A percentile compares a stretch with the other conserved stretches of the same genome.
Evolutionary conservation across 2,329 filamentous ascomycete species (phyloP).

Genomic region (Fusarium pseudocircinatum): DNA sequence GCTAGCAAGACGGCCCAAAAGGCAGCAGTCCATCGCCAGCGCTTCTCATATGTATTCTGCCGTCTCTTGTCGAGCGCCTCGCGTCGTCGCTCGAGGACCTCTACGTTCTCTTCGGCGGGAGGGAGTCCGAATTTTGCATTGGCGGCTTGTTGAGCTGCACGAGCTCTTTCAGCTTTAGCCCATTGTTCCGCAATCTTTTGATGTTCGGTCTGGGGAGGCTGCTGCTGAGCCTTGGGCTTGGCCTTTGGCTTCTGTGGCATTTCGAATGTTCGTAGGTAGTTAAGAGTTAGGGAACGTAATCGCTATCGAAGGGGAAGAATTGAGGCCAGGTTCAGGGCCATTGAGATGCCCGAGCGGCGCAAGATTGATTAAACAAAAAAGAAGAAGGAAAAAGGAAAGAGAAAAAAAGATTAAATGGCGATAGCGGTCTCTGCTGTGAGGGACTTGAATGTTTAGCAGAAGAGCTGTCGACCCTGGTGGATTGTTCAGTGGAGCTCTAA

Average conservation of each 20-base stretch:
- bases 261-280: slow-evolving; percentile 34
- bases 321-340: slow-evolving; percentile 37
- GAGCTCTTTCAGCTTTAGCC: slow-evolving; percentile 62
- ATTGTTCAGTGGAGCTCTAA: slow-evolving; percentile 39
- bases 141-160: slow-evolving; percentile 54
- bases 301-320: slow-evolving; percentile 22
- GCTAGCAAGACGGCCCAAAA: slow-evolving; percentile 77
- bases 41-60: slow-evolving; percentile 60
- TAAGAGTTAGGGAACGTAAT: slow-evolving; percentile 18
- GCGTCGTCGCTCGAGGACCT: slow-evolving; percentile 56
- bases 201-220: slow-evolving; percentile 54
- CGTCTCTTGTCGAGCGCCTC: slow-evolving; percentile 59
- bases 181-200: slow-evolving; percentile 63
- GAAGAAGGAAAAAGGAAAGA: neutral
- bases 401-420: slow-evolving; percentile 4
- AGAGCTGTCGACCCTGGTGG: slow-evolving; percentile 26
- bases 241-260: slow-evolving; percentile 43
- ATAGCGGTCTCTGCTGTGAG: slow-evolving; percentile 34
- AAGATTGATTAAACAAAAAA: slow-evolving; percentile 19
- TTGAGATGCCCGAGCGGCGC: slow-evolving; percentile 35
- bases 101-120: slow-evolving; percentile 48
- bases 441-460: slow-evolving; percentile 23
- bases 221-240: slow-evolving; percentile 41
- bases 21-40: slow-evolving; percentile 67
- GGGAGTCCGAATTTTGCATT: slow-evolving; percentile 44